phyloP scores from a whole-genome alignment of 352 stramenopile genomes.

The Phytophthora megakarya region DNA sequence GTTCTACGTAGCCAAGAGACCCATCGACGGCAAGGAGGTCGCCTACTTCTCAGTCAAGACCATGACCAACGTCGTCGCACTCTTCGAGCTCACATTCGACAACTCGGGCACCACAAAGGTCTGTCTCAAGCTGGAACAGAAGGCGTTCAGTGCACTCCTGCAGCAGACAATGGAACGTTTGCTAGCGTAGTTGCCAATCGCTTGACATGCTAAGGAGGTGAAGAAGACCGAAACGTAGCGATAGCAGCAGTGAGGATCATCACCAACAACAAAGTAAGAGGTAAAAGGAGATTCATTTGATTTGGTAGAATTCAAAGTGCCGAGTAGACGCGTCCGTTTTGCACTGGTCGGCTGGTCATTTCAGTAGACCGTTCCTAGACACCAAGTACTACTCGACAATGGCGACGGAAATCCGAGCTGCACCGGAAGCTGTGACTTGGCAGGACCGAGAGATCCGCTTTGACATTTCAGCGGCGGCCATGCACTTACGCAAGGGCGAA shows the following conservation, averaged over 20 bases:
- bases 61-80: conserved; percentile 91
- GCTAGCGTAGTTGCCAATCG: conserved; percentile 34
- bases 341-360: neutral
- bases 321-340: conserved; percentile 15
- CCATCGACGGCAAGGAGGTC: conserved; percentile 94
- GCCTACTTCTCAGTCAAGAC: conserved; percentile 96
- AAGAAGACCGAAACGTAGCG: conserved; percentile 9
- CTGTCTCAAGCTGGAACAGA: conserved; percentile 95
- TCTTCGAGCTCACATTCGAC: conserved; percentile 96
- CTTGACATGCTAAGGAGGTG: neutral
- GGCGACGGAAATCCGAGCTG: conserved; percentile 59
- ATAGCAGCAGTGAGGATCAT: conserved; percentile 18
- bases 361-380: conserved; percentile 3
- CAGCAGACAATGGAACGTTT: conserved; percentile 90
- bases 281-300: conserved; percentile 33
- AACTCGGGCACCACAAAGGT: conserved; percentile 91
- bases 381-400: neutral
- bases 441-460: conserved; percentile 93
- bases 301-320: conserved; percentile 5
- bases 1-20: conserved; percentile 94
- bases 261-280: conserved; percentile 16
- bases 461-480: conserved; percentile 63
- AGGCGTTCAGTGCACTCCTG: conserved; percentile 87
- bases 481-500: conserved; percentile 84
- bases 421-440: conserved; percentile 76